Evolutionary conservation across 78 protist species (phyloP).

Genomic region (Pigoraptor vietnamica): DNA sequence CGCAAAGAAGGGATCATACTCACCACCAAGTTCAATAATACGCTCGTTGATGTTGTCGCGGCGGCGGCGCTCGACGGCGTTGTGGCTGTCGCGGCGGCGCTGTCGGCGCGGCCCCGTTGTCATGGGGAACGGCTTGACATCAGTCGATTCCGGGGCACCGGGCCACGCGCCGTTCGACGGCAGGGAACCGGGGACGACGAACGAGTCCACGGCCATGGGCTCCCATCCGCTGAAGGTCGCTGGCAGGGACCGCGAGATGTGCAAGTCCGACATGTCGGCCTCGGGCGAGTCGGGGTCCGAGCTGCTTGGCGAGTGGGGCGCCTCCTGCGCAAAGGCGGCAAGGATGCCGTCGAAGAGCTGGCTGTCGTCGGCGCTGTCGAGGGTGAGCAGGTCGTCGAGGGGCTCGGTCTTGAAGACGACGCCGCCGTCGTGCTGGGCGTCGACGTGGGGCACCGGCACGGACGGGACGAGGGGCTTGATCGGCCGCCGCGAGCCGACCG

Average conservation of each 20-base stretch:
- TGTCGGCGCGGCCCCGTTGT: background rate
- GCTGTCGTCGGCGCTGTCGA: background rate
- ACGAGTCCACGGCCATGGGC: background rate
- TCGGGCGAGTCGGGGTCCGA: background rate
- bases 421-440: background rate
- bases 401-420: background rate
- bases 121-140: background rate
- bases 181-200: background rate
- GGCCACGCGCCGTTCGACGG: background rate
- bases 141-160: too few relatives aligned
- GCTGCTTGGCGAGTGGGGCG: background rate
- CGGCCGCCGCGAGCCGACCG: background rate
- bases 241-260: background rate
- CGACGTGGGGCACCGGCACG: background rate
- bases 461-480: background rate
- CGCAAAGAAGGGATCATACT: background rate
- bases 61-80: background rate
- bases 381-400: background rate
- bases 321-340: background rate
- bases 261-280: background rate
- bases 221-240: background rate
- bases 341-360: background rate
- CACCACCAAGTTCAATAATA: background rate
- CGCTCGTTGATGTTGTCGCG: background rate
- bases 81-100: slow-evolving; percentile 9